Evolutionary conservation across 768 basidiomycete genomes (phyloP).

Genomic region (Xerocomellus amylosporus): DNA sequence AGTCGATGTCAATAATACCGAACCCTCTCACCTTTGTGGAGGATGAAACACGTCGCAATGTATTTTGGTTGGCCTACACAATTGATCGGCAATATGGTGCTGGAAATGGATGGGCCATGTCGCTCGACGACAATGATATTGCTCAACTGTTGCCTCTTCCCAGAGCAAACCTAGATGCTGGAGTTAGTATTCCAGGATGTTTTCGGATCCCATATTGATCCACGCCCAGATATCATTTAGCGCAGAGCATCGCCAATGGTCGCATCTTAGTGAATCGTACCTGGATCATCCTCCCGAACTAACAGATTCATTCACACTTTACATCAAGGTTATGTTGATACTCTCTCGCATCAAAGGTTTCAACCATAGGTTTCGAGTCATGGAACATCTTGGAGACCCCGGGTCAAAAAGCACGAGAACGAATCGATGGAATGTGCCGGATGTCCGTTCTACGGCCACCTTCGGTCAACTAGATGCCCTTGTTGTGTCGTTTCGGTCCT

Average conservation of each 20-base stretch:
- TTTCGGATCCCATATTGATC: constrained; percentile 6
- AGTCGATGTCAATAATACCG: constrained; percentile 57
- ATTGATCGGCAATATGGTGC: constrained; percentile 64
- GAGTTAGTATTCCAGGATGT: constrained; percentile 39
- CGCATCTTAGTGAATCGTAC: constrained; percentile 59
- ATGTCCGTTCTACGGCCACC: constrained; percentile 57
- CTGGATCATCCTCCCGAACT: constrained; percentile 57
- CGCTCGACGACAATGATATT: constrained; percentile 71
- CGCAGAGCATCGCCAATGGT: constrained; percentile 62
- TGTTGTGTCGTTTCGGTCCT: constrained; percentile 54
- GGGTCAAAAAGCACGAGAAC: constrained; percentile 23
- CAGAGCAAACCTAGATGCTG: constrained; percentile 56
- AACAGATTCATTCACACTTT: constrained; percentile 69
- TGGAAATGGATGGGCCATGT: constrained; percentile 69
- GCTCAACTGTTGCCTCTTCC: constrained; percentile 67
- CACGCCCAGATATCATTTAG: constrained; percentile 42
- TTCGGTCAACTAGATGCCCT: constrained; percentile 63
- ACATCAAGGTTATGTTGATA: constrained; percentile 65
- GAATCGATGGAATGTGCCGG: constrained; percentile 43
- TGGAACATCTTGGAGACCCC: constrained; percentile 58
- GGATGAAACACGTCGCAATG: constrained; percentile 68
- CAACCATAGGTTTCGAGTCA: constrained; percentile 62
- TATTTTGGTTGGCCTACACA: constrained; percentile 72
- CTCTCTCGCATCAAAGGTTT: constrained; percentile 62
- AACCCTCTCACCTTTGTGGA: constrained; percentile 62